Base-by-base conservation (phyloP, 768 basidiomycete genomes). In the Suillus fuscotomentosus region DNA sequence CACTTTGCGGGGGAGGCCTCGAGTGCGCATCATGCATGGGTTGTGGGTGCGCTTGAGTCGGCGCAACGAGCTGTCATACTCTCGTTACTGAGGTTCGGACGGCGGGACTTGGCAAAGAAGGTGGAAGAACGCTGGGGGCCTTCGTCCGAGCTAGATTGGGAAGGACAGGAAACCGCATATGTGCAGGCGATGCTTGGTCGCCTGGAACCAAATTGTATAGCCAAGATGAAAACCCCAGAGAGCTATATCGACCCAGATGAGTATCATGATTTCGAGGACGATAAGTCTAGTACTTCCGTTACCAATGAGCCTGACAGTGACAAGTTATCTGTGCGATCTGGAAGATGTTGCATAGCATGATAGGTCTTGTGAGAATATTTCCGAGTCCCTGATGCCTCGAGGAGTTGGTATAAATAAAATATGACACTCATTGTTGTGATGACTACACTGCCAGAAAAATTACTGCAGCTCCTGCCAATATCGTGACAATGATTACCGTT, bases 41-140 rank as follows among this genome's bases (percentile, higher is more conserved):
- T 41, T 24, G 39, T 59, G 15, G 56, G 56, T 41, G 56, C 39
- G 9, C 56, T 41, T 6, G 56, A 59, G 39, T 59, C 39, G 24
- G 56, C 56, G 39, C 56, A 59, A 27, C 39, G 56, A 17, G 56
- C 56, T 5, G 56, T 59, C 39, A 59, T 59, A 27, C 56, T 59
- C 39, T 59, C 56, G 15, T 41, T 41, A 22, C 56, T 59, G 56
- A 24, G 55, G 39, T 59, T 59, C 17, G 56, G 39, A 11, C 56
- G 56, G 15, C 10, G 9, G 22, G 56, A 57, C 39, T 57, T 59
- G 56, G 38, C 56, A 10, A 59, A 59, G 39, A 59, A 20, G 56
- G 56, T 59, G 22, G 56, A 59, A 59, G 24, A 59, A 15, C 56
- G 56, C 24, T 59, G 56, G 56, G 56, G 56, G 27, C 38, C 55